Base-by-base conservation (phyloP, 2,329 filamentous ascomycete species). In the Xylaria digitata region DNA sequence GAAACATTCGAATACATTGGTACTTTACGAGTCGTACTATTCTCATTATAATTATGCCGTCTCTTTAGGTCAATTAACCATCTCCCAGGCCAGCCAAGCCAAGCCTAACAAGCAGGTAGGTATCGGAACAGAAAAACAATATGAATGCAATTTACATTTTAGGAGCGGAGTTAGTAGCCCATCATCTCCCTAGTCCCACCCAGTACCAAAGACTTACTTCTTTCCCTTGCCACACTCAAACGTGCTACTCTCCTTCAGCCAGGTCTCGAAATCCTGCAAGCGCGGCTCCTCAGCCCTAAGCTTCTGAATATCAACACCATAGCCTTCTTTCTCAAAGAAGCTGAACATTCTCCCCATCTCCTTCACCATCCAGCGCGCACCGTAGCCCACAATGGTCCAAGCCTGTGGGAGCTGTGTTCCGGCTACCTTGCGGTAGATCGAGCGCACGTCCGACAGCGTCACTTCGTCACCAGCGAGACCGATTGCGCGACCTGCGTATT, bases 251-350 rank as follows among this genome's bases (percentile, higher is more conserved):
- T 80, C 75, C 65, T 69, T 75, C 60, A 83, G 52, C 78, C 79
- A 83, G 6, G 70, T 71, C 72, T 81, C 79, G 42, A 82, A 78
- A 53, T 76, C 70, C 72, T 78, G 75, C 54, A 80, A 45, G 6
- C 70, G 59, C 9, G 77, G 77, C 53, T 79, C 71, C 64, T 75
- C 70, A 26, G 59, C 63, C 66, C 71, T 73, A 54, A 78, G 65
- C 11, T 72, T 75, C 23, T 63, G 66, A 8, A 83, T 75, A 71
- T 82, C 79, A 2, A 74, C 80, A 0, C 77, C 79, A 58, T 81
- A 82, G n/a, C 80, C 81, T n/a, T 76, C 72, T 13, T 69, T 69
- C 67, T 79, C 77, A 46, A 82, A 82, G 62, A 75, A 82, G 13
- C 45, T 32, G 52, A 81, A 80, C 79, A 81, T 82, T 5, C 48